phyloP scores from a whole-genome alignment of 306 rosid genomes.

The Cicer judaicum region DNA sequence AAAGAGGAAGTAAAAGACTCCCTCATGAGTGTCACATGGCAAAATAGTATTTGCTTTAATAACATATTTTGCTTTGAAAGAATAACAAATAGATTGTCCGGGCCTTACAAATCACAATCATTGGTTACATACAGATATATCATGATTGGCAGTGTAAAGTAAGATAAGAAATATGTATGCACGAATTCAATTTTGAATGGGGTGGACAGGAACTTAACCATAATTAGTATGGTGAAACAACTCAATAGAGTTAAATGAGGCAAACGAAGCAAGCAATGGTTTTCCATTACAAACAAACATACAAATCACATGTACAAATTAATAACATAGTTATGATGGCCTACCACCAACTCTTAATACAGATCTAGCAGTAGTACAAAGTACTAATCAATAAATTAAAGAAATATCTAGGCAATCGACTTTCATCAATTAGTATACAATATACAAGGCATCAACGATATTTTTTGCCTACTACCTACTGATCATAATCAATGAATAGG shows the following conservation, averaged over 20 bases:
- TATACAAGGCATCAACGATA: constrained; percentile 63
- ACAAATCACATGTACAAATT: constrained; percentile 52
- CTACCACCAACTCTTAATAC: constrained; percentile 49
- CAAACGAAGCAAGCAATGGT: not conserved
- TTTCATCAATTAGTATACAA: constrained; percentile 55
- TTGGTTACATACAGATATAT: too few species aligned
- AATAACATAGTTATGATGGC: constrained; percentile 45
- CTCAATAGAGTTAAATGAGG: not conserved
- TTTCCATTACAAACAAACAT: constrained; percentile 30
- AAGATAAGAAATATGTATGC: not conserved
- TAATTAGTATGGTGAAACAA: not conserved
- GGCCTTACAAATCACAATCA: too few species aligned
- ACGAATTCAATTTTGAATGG: not conserved
- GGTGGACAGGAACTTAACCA: not conserved
- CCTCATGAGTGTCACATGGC: too few species aligned
- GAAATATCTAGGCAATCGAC: constrained; percentile 50
- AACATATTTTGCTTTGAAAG: too few species aligned
- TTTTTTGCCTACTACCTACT: constrained; percentile 43
- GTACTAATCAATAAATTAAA: constrained; percentile 38
- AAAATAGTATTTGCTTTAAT: too few species aligned
- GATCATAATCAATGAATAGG: constrained; percentile 44
- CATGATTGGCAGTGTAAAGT: too few species aligned
- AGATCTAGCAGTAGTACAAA: constrained; percentile 26
- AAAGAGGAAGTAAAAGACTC: too few species aligned
- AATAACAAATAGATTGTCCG: too few species aligned